phyloP scores from a whole-genome alignment of 768 basidiomycete species.

The Rhodocollybia butyracea region DNA sequence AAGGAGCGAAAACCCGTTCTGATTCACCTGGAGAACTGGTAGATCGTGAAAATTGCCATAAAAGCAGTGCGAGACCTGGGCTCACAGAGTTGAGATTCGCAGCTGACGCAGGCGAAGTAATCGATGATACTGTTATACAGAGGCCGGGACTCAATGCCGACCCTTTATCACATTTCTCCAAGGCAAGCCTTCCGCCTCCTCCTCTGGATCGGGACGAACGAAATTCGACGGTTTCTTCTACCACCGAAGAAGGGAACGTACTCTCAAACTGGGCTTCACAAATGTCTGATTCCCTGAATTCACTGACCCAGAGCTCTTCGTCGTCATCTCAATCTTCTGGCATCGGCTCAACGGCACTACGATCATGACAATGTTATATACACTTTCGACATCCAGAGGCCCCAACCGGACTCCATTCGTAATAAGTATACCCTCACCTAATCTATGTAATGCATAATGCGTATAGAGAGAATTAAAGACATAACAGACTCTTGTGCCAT shows the following conservation, averaged over 20 bases:
- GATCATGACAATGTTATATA: too few relatives aligned
- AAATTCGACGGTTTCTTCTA: background rate
- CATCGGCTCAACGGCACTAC: background rate
- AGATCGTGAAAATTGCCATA: background rate
- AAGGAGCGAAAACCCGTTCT: background rate
- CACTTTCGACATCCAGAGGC: too few relatives aligned
- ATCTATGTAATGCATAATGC: too few relatives aligned
- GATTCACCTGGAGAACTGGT: background rate
- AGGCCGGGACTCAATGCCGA: background rate
- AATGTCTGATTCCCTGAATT: background rate
- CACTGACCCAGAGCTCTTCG: background rate
- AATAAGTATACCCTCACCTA: too few relatives aligned
- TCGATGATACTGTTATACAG: background rate
- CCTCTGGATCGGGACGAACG: too few relatives aligned
- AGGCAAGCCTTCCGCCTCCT: background rate
- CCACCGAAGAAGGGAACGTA: too few relatives aligned
- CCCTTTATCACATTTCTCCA: background rate
- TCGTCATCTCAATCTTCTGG: background rate
- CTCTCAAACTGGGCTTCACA: background rate
- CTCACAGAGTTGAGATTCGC: conserved; percentile 4
- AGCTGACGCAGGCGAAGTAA: background rate
- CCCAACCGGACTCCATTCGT: too few relatives aligned
- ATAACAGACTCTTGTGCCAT: too few relatives aligned
- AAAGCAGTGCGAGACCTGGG: too few relatives aligned
- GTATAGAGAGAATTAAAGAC: too few relatives aligned